Base-by-base conservation (phyloP, 805 yeast genomes). In the Yamadazyma nakazawae region DNA sequence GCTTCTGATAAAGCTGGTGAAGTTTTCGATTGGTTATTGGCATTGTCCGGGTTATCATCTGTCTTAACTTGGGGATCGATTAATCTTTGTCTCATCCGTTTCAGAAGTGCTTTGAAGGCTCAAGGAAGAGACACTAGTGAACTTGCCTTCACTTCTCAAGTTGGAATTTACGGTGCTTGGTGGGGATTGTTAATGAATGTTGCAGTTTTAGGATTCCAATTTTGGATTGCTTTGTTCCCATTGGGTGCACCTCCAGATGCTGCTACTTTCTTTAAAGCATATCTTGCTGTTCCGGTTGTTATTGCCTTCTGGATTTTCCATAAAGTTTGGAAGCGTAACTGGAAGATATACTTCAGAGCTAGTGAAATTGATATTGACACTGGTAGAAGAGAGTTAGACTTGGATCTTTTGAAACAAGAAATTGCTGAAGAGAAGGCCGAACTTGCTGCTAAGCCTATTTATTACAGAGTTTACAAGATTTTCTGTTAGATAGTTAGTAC, bases 141-240 rank as follows among this genome's bases (percentile, higher is more conserved):
- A 63, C 69, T 88, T 42, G 74, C 84, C 0, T 88, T 79, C 66
- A 73, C 70, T 39, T 76, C 96, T 4, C 84, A 81, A 48, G 70
- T 77, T 34, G 96, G 96, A 55, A 64, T 82, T 26, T 67, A 61
- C 54, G 95, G 95, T 40, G 83, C 95, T 0, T 62, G 60, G 50
- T 78, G 77, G 61, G 95, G 94, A 45, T 58, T 79, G 14, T 48
- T 66, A 21, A 66, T 89, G 59, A 82, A 82, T 61, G 34, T 76
- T 28, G 62, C 84, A 46, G 82, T 88, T 51, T 70, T 89, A 49
- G 68, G 79, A 47, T 88, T 90, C 26, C 91, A 86, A 67, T 86
- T 88, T 73, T 88, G 92, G 88, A 75, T 84, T 48, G 91, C 94
- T 6, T 67, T 85, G 36, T 87, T 74, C 75, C 96, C 96, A 45